These are phyloP conservation scores for Microdochium nivale DNA, from an alignment of 2,329 filamentous ascomycete species.

Conservation along the genomic window DNA sequence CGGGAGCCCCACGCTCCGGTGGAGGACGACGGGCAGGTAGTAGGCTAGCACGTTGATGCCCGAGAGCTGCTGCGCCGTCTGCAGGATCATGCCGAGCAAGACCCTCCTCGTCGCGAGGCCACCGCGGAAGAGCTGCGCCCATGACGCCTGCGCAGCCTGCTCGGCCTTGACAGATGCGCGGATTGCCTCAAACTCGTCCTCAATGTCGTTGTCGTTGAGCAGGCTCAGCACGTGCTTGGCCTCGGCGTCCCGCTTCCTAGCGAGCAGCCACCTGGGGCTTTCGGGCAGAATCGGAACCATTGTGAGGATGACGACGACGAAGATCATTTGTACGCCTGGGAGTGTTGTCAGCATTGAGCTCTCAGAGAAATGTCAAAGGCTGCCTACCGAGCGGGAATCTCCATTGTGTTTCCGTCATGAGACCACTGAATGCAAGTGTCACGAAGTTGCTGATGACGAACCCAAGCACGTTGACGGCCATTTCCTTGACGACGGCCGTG, in stretches of 20 bases:
- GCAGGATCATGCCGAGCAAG: slow-evolving; percentile 2
- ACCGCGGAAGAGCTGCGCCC: slow-evolving; percentile 3
- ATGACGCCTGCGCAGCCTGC: slow-evolving; percentile 2
- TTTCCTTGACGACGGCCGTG: slow-evolving; percentile 2
- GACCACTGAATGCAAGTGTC: slow-evolving; percentile 2
- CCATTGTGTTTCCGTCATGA: slow-evolving; percentile 1
- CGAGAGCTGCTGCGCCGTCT: slow-evolving; percentile 1
- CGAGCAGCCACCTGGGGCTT: slow-evolving; percentile 23
- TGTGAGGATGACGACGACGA: slow-evolving; percentile 7
- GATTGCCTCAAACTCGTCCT: slow-evolving; percentile 3
- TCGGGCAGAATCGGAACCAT: slow-evolving; percentile 16
- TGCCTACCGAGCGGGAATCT: slow-evolving; percentile 1
- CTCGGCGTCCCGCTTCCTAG: slow-evolving; percentile 28
- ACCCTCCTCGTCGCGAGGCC: slow-evolving; percentile 2
- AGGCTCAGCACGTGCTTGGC: slow-evolving; percentile 12
- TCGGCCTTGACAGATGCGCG: slow-evolving; percentile 2
- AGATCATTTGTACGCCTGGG: slow-evolving; percentile 13
- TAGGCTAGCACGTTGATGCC: slow-evolving; percentile 4
- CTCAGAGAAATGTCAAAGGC: neutral
- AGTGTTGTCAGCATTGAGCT: neutral
- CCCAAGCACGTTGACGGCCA: slow-evolving; percentile 3
- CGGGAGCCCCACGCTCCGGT: slow-evolving; percentile 1
- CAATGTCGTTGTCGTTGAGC: slow-evolving; percentile 1
- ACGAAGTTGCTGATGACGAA: slow-evolving; percentile 2
- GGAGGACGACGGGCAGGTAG: slow-evolving; percentile 4